A percentile compares a stretch with the other conserved stretches of the same genome.
These are phyloP conservation scores for Annona squamosa DNA, from an alignment of 164 flowering plant genomes.

Conservation along the genomic window DNA sequence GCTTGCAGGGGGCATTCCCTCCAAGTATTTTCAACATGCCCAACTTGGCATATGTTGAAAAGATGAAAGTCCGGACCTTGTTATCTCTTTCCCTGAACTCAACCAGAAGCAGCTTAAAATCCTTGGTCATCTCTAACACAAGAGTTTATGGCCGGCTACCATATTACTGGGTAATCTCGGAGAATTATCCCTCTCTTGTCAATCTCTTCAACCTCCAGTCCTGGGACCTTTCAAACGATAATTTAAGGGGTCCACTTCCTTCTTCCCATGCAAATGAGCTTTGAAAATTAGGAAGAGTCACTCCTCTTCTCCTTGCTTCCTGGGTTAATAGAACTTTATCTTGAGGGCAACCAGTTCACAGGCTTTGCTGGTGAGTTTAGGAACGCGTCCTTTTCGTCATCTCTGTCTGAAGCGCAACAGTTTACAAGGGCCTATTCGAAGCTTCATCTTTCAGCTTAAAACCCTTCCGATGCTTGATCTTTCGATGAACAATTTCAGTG, in stretches of 20 bases:
- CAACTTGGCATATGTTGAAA: not conserved
- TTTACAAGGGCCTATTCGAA: not conserved
- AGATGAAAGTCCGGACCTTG: not conserved
- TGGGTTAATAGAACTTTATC: conserved; percentile 17
- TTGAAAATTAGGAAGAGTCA: conserved; percentile 20
- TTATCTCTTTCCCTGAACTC: not conserved
- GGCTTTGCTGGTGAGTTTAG: conserved; percentile 4
- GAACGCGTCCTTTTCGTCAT: too few species aligned
- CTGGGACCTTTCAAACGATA: conserved; percentile 40
- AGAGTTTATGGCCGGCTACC: not conserved
- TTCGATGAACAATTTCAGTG: too few species aligned
- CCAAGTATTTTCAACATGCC: not conserved
- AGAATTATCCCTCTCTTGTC: conserved; percentile 5
- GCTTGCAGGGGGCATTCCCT: not conserved
- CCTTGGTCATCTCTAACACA: not conserved
- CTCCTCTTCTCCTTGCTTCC: conserved; percentile 29
- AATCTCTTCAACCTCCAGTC: conserved; percentile 22
- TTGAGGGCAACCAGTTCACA: conserved; percentile 24
- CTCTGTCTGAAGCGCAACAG: too few species aligned
- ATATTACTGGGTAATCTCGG: not conserved
- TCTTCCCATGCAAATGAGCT: conserved; percentile 18
- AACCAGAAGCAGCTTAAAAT: not conserved
- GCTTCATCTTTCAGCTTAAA: too few species aligned
- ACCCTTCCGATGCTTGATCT: too few species aligned
- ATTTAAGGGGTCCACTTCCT: conserved; percentile 27